Evolutionary conservation across 306 rosid genomes (phyloP).

Genomic region (Rosa persica): DNA sequence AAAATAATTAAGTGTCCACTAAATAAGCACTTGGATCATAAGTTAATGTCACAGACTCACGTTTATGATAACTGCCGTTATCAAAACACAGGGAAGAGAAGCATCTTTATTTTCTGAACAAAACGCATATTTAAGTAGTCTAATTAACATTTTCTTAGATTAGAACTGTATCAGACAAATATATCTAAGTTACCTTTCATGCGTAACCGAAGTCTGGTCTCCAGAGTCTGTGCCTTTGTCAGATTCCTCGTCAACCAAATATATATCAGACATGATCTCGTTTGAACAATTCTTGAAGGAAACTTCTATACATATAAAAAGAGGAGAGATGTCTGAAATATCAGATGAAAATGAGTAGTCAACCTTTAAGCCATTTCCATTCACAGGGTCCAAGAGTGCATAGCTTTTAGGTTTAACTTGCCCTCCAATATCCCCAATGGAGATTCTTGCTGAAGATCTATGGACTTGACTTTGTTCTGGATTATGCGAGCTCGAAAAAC

Average conservation of each 20-base stretch:
- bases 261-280: slow-evolving; percentile 65
- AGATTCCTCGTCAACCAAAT: slow-evolving; percentile 61
- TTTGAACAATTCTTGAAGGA: slow-evolving; percentile 73
- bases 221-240: slow-evolving; percentile 48
- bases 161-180: slow-evolving; percentile 10
- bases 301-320: slow-evolving; percentile 70
- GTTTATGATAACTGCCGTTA: background rate
- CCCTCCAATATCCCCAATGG: slow-evolving; percentile 63
- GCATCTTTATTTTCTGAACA: background rate
- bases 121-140: background rate
- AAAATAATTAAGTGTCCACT: too few relatives aligned
- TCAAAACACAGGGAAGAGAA: background rate
- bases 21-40: too few relatives aligned
- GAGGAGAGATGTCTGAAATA: slow-evolving; percentile 66
- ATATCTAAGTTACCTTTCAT: slow-evolving; percentile 57
- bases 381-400: slow-evolving; percentile 69
- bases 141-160: background rate
- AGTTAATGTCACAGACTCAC: background rate
- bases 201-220: slow-evolving; percentile 35
- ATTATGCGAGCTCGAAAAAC: slow-evolving; percentile 47
- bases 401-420: slow-evolving; percentile 68
- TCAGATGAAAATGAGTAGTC: slow-evolving; percentile 83
- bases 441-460: slow-evolving; percentile 84
- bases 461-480: slow-evolving; percentile 42
- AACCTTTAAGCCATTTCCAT: slow-evolving; percentile 87